These are phyloP conservation scores for Stachybotrys chartarum DNA, from an alignment of 2,329 filamentous ascomycete genomes.

Conservation along the genomic window DNA sequence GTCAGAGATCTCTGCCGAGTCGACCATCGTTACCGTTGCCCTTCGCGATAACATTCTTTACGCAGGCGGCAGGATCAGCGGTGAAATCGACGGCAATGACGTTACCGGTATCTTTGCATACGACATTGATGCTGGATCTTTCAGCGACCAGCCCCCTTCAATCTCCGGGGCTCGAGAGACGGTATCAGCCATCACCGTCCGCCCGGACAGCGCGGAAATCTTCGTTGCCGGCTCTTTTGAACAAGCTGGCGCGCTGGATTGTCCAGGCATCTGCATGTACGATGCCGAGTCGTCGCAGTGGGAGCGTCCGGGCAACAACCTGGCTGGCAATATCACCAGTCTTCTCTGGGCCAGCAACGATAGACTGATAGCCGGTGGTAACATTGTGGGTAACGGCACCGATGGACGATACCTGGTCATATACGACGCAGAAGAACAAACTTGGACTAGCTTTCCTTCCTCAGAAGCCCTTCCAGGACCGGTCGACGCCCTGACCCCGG, in stretches of 20 bases:
- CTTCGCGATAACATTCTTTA: slow-evolving; percentile 63
- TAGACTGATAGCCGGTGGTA: slow-evolving; percentile 69
- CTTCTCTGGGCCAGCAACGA: slow-evolving; percentile 72
- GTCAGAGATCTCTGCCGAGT: slow-evolving; percentile 58
- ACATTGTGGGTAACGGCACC: slow-evolving; percentile 62
- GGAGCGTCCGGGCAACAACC: slow-evolving; percentile 66
- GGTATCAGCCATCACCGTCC: slow-evolving; percentile 70
- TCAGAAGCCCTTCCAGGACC: slow-evolving; percentile 68
- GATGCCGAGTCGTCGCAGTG: slow-evolving; percentile 65
- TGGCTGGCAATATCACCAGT: slow-evolving; percentile 62
- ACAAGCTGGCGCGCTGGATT: slow-evolving; percentile 76
- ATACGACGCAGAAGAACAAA: slow-evolving; percentile 57
- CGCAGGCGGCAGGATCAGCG: slow-evolving; percentile 74
- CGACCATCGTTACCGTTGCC: slow-evolving; percentile 67
- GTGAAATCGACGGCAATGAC: slow-evolving; percentile 52
- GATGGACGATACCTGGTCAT: slow-evolving; percentile 57
- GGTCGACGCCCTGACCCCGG: slow-evolving; percentile 67
- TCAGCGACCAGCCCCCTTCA: slow-evolving; percentile 65
- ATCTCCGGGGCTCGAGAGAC: slow-evolving; percentile 62
- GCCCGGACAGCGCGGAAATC: slow-evolving; percentile 63
- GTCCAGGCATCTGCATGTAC: slow-evolving; percentile 76
- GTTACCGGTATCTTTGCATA: slow-evolving; percentile 75
- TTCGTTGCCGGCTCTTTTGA: slow-evolving; percentile 83
- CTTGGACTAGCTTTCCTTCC: slow-evolving; percentile 58
- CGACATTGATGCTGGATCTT: slow-evolving; percentile 59